phyloP scores from a whole-genome alignment of 2,329 filamentous ascomycete genomes.

The Cyphellophora europaea region DNA sequence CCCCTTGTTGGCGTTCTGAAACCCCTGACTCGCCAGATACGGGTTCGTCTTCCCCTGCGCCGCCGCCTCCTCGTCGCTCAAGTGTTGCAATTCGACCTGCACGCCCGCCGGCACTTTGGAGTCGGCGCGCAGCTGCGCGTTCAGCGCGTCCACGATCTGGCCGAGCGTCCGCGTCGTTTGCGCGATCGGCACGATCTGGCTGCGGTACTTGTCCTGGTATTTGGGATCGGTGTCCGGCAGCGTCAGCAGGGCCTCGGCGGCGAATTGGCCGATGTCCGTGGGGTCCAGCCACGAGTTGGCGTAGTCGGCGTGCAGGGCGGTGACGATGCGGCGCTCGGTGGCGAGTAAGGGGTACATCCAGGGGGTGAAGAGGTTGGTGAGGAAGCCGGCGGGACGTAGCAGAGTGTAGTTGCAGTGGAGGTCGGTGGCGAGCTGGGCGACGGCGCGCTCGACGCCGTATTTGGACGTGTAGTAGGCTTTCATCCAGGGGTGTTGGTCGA shows the following conservation, averaged over 20 bases:
- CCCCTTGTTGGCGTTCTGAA: background rate
- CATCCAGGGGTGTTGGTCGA: background rate
- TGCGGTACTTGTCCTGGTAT: background rate
- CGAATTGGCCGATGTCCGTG: slow-evolving; percentile 2
- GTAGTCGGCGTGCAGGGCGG: slow-evolving; percentile 1
- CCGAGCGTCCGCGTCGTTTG: background rate
- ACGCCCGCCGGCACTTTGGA: background rate
- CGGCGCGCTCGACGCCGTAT: slow-evolving; percentile 1
- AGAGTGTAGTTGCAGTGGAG: slow-evolving; percentile 2
- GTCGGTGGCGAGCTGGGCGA: slow-evolving; percentile 2
- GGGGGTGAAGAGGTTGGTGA: slow-evolving; percentile 6
- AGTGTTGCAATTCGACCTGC: background rate
- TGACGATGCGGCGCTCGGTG: slow-evolving; percentile 2
- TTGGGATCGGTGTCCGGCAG: background rate
- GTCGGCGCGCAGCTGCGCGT: background rate
- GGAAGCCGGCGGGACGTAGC: slow-evolving; percentile 2
- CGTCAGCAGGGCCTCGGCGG: background rate
- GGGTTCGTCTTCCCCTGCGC: background rate
- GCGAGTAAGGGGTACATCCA: slow-evolving; percentile 6
- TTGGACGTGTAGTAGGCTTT: slow-evolving; percentile 2
- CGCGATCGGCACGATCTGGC: background rate
- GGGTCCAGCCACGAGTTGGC: slow-evolving; percentile 3
- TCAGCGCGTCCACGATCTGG: background rate
- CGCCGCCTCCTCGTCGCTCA: background rate
- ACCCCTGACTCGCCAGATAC: background rate